A percentile compares a stretch with the other conserved stretches of the same genome.
Conservation (phyloP, 306 rosid species). For the Quercus mongolica region DNA sequence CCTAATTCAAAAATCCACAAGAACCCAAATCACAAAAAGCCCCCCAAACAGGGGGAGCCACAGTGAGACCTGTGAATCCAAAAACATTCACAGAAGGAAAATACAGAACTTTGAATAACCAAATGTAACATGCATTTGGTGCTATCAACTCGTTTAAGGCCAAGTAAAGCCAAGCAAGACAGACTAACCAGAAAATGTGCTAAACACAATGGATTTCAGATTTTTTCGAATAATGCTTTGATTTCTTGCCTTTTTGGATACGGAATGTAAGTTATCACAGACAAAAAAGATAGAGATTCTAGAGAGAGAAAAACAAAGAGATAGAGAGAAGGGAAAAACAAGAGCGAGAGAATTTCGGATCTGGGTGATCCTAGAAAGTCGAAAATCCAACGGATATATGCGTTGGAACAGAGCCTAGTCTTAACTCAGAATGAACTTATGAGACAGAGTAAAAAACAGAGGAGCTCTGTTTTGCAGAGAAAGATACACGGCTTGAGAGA, state of each 20-base stretch:
- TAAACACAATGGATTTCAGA: background rate
- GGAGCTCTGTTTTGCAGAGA: background rate
- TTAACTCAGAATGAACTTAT: background rate
- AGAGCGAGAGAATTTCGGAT: constrained; percentile 26
- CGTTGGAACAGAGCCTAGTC: background rate
- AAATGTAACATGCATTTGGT: constrained; percentile 12
- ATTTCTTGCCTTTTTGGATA: constrained; percentile 19
- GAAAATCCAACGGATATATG: constrained; percentile 20
- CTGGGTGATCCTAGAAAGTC: constrained; percentile 32
- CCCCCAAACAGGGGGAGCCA: background rate
- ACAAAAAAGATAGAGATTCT: constrained; percentile 19
- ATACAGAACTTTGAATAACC: constrained; percentile 1
- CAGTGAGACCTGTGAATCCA: background rate
- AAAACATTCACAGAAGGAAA: background rate
- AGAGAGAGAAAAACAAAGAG: constrained; percentile 10
- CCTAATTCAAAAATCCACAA: background rate
- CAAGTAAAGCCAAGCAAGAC: constrained; percentile 16
- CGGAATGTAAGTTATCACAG: constrained; percentile 18
- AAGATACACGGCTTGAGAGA: background rate
- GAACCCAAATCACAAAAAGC: constrained; percentile 1
- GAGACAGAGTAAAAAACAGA: background rate
- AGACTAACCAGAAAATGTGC: background rate
- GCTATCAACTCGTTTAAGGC: constrained; percentile 16
- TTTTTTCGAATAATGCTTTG: background rate
- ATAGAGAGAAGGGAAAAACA: constrained; percentile 5